These are phyloP conservation scores for Saraca asoca DNA, from an alignment of 331 rosid genomes.

Conservation along the genomic window DNA sequence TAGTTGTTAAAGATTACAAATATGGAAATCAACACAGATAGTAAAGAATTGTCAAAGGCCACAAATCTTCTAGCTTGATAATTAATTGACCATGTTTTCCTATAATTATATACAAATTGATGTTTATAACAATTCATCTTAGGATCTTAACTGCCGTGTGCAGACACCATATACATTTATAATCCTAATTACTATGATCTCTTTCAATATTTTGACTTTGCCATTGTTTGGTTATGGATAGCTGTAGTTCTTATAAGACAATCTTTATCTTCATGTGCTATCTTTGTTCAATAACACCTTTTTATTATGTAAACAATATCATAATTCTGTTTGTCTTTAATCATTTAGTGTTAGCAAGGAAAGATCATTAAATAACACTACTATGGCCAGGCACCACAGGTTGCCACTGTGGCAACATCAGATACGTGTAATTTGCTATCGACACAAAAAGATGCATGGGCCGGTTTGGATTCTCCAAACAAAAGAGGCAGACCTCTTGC, in stretches of 20 bases:
- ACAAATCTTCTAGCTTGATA: slow-evolving; percentile 19
- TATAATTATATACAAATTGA: slow-evolving; percentile 8
- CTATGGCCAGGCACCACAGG: slow-evolving; percentile 78
- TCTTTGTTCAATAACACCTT: slow-evolving; percentile 1
- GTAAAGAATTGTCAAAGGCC: not conserved
- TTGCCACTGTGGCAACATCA: slow-evolving; percentile 88
- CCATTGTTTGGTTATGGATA: not conserved
- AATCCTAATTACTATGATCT: not conserved
- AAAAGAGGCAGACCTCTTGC: slow-evolving; percentile 77
- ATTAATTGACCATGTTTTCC: slow-evolving; percentile 3
- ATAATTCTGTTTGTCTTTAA: not conserved
- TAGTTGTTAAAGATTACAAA: slow-evolving; percentile 15
- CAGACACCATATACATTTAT: slow-evolving; percentile 6
- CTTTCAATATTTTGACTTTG: not conserved
- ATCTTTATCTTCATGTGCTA: not conserved
- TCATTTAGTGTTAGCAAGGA: not conserved
- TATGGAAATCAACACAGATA: slow-evolving; percentile 29
- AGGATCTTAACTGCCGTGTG: slow-evolving; percentile 10
- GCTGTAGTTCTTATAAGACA: slow-evolving; percentile 9
- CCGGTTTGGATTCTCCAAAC: slow-evolving; percentile 74
- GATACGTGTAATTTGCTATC: slow-evolving; percentile 72
- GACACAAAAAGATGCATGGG: slow-evolving; percentile 85
- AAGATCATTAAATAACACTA: not conserved
- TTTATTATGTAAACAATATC: not conserved
- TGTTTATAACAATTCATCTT: slow-evolving; percentile 10